Percentiles rank a stretch among this genome's conserved stretches.
Conservation (phyloP, 2,329 filamentous ascomycete species). For the Trichoderma sp. region DNA sequence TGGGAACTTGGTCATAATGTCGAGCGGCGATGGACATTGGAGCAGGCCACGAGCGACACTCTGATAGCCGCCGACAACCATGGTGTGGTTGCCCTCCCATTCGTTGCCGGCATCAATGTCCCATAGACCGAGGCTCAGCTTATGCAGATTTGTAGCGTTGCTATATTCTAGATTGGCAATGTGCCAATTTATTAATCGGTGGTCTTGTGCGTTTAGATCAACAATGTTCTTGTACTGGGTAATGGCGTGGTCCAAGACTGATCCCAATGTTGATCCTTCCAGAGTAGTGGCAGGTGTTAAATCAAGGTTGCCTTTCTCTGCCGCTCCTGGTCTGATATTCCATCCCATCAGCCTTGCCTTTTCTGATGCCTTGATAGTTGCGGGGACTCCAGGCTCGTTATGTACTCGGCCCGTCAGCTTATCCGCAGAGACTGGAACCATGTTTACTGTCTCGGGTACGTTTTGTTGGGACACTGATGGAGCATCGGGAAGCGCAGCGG, state of each 20-base stretch:
- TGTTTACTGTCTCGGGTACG: constrained; percentile 50
- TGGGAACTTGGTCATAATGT: constrained; percentile 69
- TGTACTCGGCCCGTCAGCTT: constrained; percentile 71
- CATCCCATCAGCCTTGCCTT: constrained; percentile 82
- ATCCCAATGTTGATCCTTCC: constrained; percentile 73
- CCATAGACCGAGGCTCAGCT: constrained; percentile 86
- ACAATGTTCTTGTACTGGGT: constrained; percentile 81
- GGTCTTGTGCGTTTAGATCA: constrained; percentile 79
- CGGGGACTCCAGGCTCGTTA: constrained; percentile 65
- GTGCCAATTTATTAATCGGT: constrained; percentile 94
- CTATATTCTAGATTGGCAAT: constrained; percentile 97
- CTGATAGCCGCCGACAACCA: constrained; percentile 91
- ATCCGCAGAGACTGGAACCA: constrained; percentile 63
- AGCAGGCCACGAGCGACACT: constrained; percentile 85
- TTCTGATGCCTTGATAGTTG: constrained; percentile 69
- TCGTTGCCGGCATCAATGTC: constrained; percentile 98
- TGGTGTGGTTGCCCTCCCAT: constrained; percentile 91
- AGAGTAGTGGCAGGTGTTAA: constrained; percentile 63
- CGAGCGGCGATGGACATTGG: constrained; percentile 70
- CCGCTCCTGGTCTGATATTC: constrained; percentile 63
- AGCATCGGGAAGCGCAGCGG: constrained; percentile 57
- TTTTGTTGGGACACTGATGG: constrained; percentile 53
- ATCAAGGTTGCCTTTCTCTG: constrained; percentile 65
- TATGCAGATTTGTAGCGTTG: constrained; percentile 84
- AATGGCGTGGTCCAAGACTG: constrained; percentile 90